Conservation (phyloP, 805 yeast species). For the Wickerhamiella allomyrinae region DNA sequence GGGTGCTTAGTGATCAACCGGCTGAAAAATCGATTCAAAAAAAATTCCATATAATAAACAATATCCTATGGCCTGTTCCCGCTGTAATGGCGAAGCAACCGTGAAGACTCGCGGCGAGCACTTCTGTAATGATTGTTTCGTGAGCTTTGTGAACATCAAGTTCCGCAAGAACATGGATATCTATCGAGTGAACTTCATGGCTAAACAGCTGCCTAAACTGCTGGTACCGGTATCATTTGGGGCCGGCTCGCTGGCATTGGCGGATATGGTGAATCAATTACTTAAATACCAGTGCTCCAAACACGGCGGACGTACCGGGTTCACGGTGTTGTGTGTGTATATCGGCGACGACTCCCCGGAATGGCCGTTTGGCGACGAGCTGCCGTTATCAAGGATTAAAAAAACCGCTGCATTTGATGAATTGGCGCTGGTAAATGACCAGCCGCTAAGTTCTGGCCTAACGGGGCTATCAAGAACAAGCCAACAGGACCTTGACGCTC, state of each 20-base stretch:
- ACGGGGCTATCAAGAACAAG: constrained; percentile 37
- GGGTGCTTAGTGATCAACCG: background rate
- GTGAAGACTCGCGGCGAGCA: constrained; percentile 37
- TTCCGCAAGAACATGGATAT: constrained; percentile 71
- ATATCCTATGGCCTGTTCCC: constrained; percentile 10
- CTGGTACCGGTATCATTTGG: constrained; percentile 57
- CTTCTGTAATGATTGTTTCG: constrained; percentile 54
- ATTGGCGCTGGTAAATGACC: constrained; percentile 8
- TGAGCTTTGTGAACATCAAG: constrained; percentile 59
- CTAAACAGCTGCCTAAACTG: constrained; percentile 30
- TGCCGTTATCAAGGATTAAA: constrained; percentile 19
- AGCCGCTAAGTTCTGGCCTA: constrained; percentile 20
- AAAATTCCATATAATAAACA: too few relatives aligned
- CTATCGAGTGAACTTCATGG: constrained; percentile 52
- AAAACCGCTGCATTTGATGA: constrained; percentile 10
- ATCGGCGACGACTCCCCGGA: constrained; percentile 24
- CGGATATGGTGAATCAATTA: constrained; percentile 51
- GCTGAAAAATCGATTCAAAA: background rate
- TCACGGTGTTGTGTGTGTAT: constrained; percentile 38
- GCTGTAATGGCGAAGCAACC: constrained; percentile 6
- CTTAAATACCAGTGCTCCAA: constrained; percentile 46
- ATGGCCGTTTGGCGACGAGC: constrained; percentile 14
- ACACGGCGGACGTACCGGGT: constrained; percentile 58
- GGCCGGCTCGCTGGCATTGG: constrained; percentile 46
- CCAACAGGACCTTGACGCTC: constrained; percentile 42